Percentiles rank a stretch among this genome's conserved stretches.
Evolutionary conservation across 140 eudicot genomes (phyloP).

Genomic region (Oenanthe javanica): DNA sequence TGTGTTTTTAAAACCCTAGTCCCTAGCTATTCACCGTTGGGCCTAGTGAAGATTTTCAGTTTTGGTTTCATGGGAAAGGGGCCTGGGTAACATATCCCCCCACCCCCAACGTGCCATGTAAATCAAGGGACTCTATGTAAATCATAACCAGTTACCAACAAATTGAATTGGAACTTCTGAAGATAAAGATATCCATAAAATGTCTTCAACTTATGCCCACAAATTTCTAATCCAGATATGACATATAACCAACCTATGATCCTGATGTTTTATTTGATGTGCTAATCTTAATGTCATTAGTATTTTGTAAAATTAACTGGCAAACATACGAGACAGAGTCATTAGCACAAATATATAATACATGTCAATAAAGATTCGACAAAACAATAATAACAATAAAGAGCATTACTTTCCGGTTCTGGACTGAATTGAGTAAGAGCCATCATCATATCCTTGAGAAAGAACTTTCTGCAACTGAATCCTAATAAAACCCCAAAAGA

Average conservation of each 20-base stretch:
- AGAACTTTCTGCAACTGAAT: conserved; percentile 65
- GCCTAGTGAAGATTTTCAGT: too few species aligned
- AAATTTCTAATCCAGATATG: not conserved
- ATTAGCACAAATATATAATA: not conserved
- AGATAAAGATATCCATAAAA: too few species aligned
- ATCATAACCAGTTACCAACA: too few species aligned
- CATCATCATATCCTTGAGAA: conserved; percentile 71
- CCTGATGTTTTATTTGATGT: not conserved
- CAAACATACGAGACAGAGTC: not conserved
- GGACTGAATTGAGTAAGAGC: conserved; percentile 70
- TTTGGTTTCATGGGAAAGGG: too few species aligned
- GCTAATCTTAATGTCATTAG: not conserved
- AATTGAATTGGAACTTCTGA: too few species aligned
- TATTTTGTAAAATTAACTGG: not conserved
- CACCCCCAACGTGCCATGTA: too few species aligned
- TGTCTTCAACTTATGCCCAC: not conserved
- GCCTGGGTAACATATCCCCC: too few species aligned
- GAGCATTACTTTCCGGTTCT: conserved; percentile 62
- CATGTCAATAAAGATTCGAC: not conserved
- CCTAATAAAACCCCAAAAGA: conserved; percentile 25
- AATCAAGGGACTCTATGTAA: too few species aligned
- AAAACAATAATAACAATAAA: not conserved
- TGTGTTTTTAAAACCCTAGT: not conserved
- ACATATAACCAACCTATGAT: not conserved
- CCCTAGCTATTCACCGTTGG: not conserved